These are phyloP conservation scores for Delphinella strobiligena DNA, from an alignment of 2,329 filamentous ascomycete genomes.

Conservation along the genomic window DNA sequence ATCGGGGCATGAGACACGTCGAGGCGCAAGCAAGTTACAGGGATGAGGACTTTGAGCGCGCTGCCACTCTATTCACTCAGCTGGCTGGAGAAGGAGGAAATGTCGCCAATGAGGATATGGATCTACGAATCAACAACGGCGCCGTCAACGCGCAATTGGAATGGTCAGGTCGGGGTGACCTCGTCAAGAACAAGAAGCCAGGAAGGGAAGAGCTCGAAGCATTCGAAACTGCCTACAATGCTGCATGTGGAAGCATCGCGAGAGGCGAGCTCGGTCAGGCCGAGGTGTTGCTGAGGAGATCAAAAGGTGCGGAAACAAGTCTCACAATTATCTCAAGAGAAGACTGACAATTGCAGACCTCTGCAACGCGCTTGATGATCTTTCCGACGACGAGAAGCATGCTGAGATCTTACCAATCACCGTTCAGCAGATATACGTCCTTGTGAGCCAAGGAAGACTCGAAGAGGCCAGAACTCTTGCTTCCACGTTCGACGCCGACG, in stretches of 20 bases:
- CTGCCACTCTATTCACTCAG: slow-evolving; percentile 50
- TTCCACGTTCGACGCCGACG: slow-evolving; percentile 46
- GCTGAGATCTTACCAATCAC: slow-evolving; percentile 63
- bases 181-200: slow-evolving; percentile 41
- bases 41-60: slow-evolving; percentile 58
- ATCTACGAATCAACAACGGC: slow-evolving; percentile 63
- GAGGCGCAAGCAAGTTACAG: slow-evolving; percentile 60
- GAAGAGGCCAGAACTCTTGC: slow-evolving; percentile 54
- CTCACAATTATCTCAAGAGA: slow-evolving; percentile 2
- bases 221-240: slow-evolving; percentile 75
- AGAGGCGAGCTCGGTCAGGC: slow-evolving; percentile 54
- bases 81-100: slow-evolving; percentile 37
- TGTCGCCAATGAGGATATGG: slow-evolving; percentile 53
- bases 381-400: slow-evolving; percentile 61
- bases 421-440: slow-evolving; percentile 64
- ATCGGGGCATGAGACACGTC: slow-evolving; percentile 45
- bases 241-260: slow-evolving; percentile 61
- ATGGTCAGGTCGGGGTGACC: slow-evolving; percentile 49
- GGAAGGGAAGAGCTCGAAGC: slow-evolving; percentile 54
- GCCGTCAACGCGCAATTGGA: slow-evolving; percentile 61
- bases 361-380: slow-evolving; percentile 61
- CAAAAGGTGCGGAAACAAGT: slow-evolving; percentile 28
- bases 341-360: slow-evolving; percentile 34
- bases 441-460: slow-evolving; percentile 52
- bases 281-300: slow-evolving; percentile 54